Evolutionary conservation across 352 stramenopile genomes (phyloP).

Genomic region (Globisporangium apiculatum): DNA sequence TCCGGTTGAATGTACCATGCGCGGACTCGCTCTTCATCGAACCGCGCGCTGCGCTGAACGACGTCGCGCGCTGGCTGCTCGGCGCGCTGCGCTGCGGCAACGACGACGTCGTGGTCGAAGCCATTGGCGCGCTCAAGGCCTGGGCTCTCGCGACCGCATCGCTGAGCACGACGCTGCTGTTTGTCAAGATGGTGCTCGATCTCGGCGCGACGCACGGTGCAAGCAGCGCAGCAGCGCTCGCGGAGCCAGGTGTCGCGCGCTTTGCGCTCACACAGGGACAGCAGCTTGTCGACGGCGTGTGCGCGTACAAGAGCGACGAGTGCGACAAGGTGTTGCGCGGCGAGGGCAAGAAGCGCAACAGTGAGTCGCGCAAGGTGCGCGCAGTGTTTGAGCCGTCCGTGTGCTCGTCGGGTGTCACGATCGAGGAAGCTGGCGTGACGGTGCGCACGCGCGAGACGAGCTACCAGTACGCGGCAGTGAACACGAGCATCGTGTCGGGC

Average conservation of each 20-base stretch:
- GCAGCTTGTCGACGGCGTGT: slow-evolving; percentile 34
- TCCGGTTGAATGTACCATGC: slow-evolving; percentile 54
- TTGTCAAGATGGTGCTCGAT: slow-evolving; percentile 57
- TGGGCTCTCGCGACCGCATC: slow-evolving; percentile 80
- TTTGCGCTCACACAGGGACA: slow-evolving; percentile 45
- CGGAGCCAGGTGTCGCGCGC: slow-evolving; percentile 14
- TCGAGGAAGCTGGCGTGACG: slow-evolving; percentile 68
- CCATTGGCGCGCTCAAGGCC: slow-evolving; percentile 44
- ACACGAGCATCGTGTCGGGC: slow-evolving; percentile 60
- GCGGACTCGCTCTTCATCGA: slow-evolving; percentile 54
- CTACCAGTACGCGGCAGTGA: slow-evolving; percentile 85
- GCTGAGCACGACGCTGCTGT: slow-evolving; percentile 61
- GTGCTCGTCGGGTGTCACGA: slow-evolving; percentile 67
- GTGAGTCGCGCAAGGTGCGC: slow-evolving; percentile 59
- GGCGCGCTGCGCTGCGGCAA: slow-evolving; percentile 33
- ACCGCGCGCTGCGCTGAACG: slow-evolving; percentile 41
- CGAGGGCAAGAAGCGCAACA: slow-evolving; percentile 33
- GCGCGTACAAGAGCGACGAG: slow-evolving; percentile 42
- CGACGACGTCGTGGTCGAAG: slow-evolving; percentile 55
- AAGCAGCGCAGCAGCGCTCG: neutral
- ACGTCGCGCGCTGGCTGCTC: slow-evolving; percentile 61
- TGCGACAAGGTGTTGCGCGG: slow-evolving; percentile 21
- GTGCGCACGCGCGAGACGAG: slow-evolving; percentile 82
- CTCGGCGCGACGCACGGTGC: slow-evolving; percentile 13
- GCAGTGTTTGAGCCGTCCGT: slow-evolving; percentile 75